Base-by-base conservation (phyloP, 768 basidiomycete genomes). In the Candolleomyces eurysporus region DNA sequence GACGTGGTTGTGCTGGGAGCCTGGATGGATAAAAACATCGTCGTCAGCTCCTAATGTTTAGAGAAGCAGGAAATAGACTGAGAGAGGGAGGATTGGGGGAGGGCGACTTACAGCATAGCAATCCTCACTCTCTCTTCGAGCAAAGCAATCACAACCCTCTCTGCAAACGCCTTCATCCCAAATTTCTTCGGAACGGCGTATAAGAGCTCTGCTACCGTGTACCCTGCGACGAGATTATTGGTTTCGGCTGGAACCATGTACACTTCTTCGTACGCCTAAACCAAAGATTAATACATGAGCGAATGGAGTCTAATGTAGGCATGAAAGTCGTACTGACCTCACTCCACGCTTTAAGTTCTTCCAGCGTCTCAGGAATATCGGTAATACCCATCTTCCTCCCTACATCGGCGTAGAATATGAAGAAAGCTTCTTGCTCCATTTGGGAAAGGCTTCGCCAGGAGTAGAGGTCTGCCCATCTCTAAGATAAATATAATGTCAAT, bases 381-480 rank as follows among this genome's bases (percentile, higher is more conserved):
- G 70, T 64, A 53, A 84, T 83, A 6, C 73, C 71, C 82, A 84
- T 83, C 52, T 76, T 69, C 45, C 66, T 65, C 4, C 82, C 82
- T 14, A 83, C 74, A 62, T 82, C 81, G 0, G 50, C 48, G 81
- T 82, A 84, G 62, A 76, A 78, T 1, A 77, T 67, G 59, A 71
- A 82, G 30, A 66, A 73, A 9, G 81, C 78, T 51, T 82, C 70
- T 21, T 69, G 61, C 63, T 84, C 83, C 17, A 84, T 67, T 22
- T 73, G 71, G 21, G 82, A 82, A 17, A 79, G 68, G 3, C 67
- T 42, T 7, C 82, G 72, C 81, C 82, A 84, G 1, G 80, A 66
- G 19, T 60, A 64, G 48, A 36, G 49, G 39, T 45, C 54, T 21
- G 60, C 60, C 63, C 60, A 64, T 46, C 22, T 32, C 58, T 65